phyloP scores from a whole-genome alignment of 306 rosid genomes.

The Lablab purpureus region DNA sequence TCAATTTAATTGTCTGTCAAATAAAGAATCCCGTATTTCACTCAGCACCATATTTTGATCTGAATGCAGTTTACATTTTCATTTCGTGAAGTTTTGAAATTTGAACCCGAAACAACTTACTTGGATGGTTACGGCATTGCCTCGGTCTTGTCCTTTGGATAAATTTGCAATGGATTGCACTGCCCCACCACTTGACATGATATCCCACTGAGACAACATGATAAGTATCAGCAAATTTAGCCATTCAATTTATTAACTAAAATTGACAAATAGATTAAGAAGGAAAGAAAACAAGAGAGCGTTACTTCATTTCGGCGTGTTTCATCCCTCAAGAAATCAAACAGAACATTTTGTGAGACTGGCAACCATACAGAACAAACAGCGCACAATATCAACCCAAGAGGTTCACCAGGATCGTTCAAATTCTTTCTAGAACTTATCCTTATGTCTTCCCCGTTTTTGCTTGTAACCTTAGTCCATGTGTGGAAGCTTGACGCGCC shows the following conservation, averaged over 20 bases:
- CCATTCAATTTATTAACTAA: background rate
- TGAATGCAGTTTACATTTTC: slow-evolving; percentile 21
- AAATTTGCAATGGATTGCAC: slow-evolving; percentile 83
- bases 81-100: slow-evolving; percentile 21
- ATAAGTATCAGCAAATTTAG: slow-evolving; percentile 30
- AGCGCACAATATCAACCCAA: slow-evolving; percentile 86
- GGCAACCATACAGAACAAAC: slow-evolving; percentile 97
- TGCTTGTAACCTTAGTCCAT: slow-evolving; percentile 79
- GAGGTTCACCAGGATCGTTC: slow-evolving; percentile 95
- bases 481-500: slow-evolving; percentile 90
- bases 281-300: slow-evolving; percentile 12
- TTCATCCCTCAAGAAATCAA: slow-evolving; percentile 88
- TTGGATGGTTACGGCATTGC: slow-evolving; percentile 90
- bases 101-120: slow-evolving; percentile 51
- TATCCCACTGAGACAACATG: slow-evolving; percentile 75
- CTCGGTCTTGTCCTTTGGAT: slow-evolving; percentile 95
- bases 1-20: slow-evolving; percentile 70
- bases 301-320: slow-evolving; percentile 74
- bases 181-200: slow-evolving; percentile 74
- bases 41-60: background rate
- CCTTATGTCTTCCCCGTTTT: slow-evolving; percentile 92
- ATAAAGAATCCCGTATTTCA: slow-evolving; percentile 29
- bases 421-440: slow-evolving; percentile 87
- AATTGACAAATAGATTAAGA: background rate
- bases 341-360: slow-evolving; percentile 63